These are phyloP conservation scores for Lasiosphaeriaceae sp. DNA, from an alignment of 495 filamentous ascomycete genomes.

Conservation along the genomic window DNA sequence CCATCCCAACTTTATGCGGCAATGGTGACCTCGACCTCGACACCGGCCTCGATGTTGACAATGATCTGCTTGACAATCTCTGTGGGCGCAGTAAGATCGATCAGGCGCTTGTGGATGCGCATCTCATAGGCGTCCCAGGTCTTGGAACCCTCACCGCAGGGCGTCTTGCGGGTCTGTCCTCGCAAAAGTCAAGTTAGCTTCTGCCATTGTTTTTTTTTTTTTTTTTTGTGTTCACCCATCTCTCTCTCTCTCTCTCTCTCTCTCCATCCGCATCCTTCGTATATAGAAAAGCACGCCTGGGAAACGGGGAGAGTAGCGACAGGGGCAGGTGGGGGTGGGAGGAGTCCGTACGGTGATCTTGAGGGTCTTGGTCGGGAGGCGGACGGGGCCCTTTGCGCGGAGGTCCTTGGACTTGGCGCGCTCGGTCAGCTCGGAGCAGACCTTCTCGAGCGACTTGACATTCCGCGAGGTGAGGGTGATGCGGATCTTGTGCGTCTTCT, in stretches of 20 bases:
- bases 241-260: no score
- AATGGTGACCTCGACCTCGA: constrained; percentile 99
- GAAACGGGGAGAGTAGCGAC: not conserved
- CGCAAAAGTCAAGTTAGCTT: constrained; percentile 7
- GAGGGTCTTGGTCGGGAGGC: constrained; percentile 95
- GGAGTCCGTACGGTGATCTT: constrained; percentile 65
- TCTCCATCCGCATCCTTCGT: not conserved
- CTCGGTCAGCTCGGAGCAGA: constrained; percentile 96
- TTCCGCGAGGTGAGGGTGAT: constrained; percentile 95
- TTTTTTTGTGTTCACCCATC: not conserved
- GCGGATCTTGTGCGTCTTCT: constrained; percentile 97
- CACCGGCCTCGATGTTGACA: constrained; percentile 99
- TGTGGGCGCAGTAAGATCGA: constrained; percentile 89
- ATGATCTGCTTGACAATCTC: constrained; percentile 99
- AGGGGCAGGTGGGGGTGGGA: no score
- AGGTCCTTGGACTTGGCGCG: constrained; percentile 98
- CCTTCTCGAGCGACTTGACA: constrained; percentile 94
- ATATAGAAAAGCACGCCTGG: not conserved
- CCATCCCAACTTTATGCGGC: constrained; percentile 66
- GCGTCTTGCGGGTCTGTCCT: constrained; percentile 58
- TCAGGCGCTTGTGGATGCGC: constrained; percentile 93
- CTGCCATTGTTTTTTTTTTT: not conserved
- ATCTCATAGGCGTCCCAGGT: constrained; percentile 99
- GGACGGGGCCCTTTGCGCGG: constrained; percentile 97
- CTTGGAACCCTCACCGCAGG: constrained; percentile 99